Percentiles rank a stretch among this genome's conserved stretches.
These are phyloP conservation scores for Zychaea mexicana DNA, from an alignment of 371 early-diverging fungal species.

Conservation along the genomic window DNA sequence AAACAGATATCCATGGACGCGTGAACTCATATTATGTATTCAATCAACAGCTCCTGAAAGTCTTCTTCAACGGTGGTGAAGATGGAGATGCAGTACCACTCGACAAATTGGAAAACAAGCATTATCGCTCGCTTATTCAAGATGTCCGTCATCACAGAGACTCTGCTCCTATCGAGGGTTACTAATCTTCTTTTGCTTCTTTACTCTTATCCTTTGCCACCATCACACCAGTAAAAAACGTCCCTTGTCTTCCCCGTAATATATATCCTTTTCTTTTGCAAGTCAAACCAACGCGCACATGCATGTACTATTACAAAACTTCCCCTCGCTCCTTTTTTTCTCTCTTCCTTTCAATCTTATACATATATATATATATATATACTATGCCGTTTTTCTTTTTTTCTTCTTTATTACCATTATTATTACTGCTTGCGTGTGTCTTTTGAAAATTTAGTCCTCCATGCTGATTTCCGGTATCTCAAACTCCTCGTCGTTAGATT, in stretches of 20 bases:
- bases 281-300: too few species aligned
- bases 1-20: too few species aligned
- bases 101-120: slow-evolving; percentile 72
- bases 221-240: background rate
- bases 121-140: slow-evolving; percentile 65
- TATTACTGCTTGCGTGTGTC: too few species aligned
- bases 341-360: background rate
- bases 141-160: slow-evolving; percentile 17
- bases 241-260: background rate
- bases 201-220: too few species aligned
- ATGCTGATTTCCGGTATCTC: slow-evolving; percentile 47
- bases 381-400: background rate
- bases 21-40: too few species aligned
- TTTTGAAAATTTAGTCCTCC: slow-evolving; percentile 15
- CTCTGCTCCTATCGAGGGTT: background rate
- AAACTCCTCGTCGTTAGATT: slow-evolving; percentile 24
- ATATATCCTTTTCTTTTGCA: background rate
- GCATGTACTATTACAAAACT: background rate
- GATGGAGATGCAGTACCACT: slow-evolving; percentile 80
- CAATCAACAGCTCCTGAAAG: slow-evolving; percentile 68
- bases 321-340: background rate
- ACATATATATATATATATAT: background rate
- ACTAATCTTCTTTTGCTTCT: background rate
- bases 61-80: slow-evolving; percentile 88
- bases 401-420: background rate